phyloP scores from a whole-genome alignment of 371 early-diverging fungal genomes.

The Lichtheimia ramosa region DNA sequence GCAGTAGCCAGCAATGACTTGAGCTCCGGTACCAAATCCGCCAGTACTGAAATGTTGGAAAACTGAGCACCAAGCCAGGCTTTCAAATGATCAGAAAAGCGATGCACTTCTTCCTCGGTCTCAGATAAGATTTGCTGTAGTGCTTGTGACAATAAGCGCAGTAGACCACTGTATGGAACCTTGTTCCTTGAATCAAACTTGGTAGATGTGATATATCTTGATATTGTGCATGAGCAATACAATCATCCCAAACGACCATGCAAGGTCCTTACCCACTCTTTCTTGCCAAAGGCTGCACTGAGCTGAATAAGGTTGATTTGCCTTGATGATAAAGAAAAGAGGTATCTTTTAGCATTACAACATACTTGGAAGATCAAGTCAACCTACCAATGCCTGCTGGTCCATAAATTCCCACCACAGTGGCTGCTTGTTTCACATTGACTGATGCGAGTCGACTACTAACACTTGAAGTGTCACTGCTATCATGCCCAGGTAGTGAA shows the following conservation, averaged over 20 bases:
- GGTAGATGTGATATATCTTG: slow-evolving; percentile 37
- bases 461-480: too few species aligned
- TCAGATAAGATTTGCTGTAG: slow-evolving; percentile 48
- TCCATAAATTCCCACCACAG: slow-evolving; percentile 33
- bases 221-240: not conserved
- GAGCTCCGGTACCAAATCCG: slow-evolving; percentile 43
- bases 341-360: too few species aligned
- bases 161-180: slow-evolving; percentile 38
- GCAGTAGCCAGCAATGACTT: slow-evolving; percentile 24
- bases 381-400: slow-evolving; percentile 37
- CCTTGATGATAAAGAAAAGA: slow-evolving; percentile 18
- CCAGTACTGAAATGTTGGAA: slow-evolving; percentile 32
- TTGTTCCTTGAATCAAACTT: slow-evolving; percentile 44
- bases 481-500: too few species aligned
- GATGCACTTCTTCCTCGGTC: slow-evolving; percentile 35
- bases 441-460: too few species aligned
- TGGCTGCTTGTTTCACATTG: slow-evolving; percentile 1
- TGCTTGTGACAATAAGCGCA: slow-evolving; percentile 42
- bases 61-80: slow-evolving; percentile 34
- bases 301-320: slow-evolving; percentile 41
- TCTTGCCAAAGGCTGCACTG: slow-evolving; percentile 36
- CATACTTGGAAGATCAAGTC: not conserved
- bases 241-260: not conserved
- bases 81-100: slow-evolving; percentile 33
- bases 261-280: slow-evolving; percentile 30